Base-by-base conservation (phyloP, 1,284 basidiomycete genomes). In the Schizophyllum commune region DNA sequence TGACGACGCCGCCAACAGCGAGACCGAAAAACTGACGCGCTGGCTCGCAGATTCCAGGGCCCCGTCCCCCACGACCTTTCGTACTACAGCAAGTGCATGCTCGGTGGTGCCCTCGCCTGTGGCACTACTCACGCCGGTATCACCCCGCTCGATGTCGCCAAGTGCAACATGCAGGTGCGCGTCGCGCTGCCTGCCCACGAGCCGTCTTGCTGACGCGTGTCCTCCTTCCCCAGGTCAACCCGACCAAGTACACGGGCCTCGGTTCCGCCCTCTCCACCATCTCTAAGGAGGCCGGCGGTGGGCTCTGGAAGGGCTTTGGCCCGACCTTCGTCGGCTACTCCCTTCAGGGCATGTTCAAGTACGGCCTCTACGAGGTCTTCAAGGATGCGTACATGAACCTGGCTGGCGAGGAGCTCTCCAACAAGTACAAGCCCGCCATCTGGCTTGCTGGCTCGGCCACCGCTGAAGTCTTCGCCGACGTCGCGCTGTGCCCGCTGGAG, bases 121-220 rank as follows among this genome's bases (percentile, higher is more conserved):
- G 93, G 94, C 79, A 62, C 95, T 75, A 97, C 95, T 68, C 95
- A 98, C 76, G 95, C 94, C 63, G 92, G 89, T 70, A 88, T 95
- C 71, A 96, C 94, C 53, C 93, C 93, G 64, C 86, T 96, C 69
- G 94, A 96, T 81, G 93, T 96, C 69, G 91, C 92, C 71, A 97
- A 98, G 83, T 97, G 95, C 75, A 93, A 96, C 81, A 97, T 98
- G 88, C 95, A 98, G 88, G 93, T 93, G 58, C 69, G 88, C 77
- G 73, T 71, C 73, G 70, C 73, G 74, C 60, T 60, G 52, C 32
- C 47, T 53, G 39, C 32, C 60, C 51, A 58, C 60, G 52, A 58
- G 52, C 52, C 22, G 20, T 47, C n/a, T 56, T 21, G 32, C 56
- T 62, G 61, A 56, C 47, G 56, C 55, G 55, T 62, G 60, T 65